These are phyloP conservation scores for Dimocarpus longan DNA, from an alignment of 345 rosid genomes.

Conservation along the genomic window DNA sequence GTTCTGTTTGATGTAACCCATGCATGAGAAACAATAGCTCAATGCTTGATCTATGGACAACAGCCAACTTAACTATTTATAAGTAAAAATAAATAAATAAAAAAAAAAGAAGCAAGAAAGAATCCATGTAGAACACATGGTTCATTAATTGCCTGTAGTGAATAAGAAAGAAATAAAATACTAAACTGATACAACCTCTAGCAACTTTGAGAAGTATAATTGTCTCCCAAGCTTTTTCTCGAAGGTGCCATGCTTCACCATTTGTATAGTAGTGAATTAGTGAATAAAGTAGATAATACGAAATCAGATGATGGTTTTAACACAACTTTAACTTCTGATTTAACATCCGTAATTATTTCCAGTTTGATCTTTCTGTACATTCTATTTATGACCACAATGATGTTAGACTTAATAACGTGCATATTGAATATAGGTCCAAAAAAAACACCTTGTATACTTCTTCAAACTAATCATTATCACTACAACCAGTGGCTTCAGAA, in stretches of 20 bases:
- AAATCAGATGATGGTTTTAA: conserved; percentile 16
- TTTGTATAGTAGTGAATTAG: conserved; percentile 82
- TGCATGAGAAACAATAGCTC: neutral
- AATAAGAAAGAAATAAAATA: conserved; percentile 35
- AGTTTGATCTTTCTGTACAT: neutral
- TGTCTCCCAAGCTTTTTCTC: conserved; percentile 70
- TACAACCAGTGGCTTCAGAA: conserved; percentile 83
- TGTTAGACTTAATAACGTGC: conserved; percentile 1
- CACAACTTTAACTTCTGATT: neutral
- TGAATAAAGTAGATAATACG: conserved; percentile 29
- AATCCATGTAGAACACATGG: conserved; percentile 7
- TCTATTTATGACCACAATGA: neutral
- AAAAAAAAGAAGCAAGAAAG: conserved; percentile 24
- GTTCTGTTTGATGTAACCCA: neutral
- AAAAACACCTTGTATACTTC: conserved; percentile 76
- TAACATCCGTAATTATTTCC: neutral
- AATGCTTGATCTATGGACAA: conserved; percentile 49
- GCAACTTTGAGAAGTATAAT: conserved; percentile 65
- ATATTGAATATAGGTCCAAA: neutral
- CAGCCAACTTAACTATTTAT: conserved; percentile 80
- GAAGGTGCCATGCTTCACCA: conserved; percentile 88
- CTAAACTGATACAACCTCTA: conserved; percentile 64
- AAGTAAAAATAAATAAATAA: neutral
- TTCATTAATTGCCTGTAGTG: conserved; percentile 4
- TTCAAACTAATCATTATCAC: conserved; percentile 70